Conservation (phyloP, 2,329 filamentous ascomycete species). For the Ophiocordyceps camponoti-saundersi region DNA sequence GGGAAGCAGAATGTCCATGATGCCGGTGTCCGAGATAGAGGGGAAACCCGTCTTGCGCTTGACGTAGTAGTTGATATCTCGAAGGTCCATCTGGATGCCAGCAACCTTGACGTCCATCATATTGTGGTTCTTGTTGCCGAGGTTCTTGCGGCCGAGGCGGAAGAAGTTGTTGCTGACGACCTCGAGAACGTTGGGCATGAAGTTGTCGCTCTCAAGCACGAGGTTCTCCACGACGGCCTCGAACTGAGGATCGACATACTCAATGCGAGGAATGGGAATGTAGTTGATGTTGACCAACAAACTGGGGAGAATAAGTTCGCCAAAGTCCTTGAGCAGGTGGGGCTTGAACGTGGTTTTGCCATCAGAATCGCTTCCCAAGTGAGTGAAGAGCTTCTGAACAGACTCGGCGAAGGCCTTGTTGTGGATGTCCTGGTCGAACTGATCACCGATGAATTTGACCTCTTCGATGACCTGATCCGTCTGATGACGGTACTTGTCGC, state of each 20-base stretch:
- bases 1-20: conserved; percentile 75
- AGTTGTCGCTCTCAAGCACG: conserved; percentile 88
- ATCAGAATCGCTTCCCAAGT: conserved; percentile 73
- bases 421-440: conserved; percentile 77
- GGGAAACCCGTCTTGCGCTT: conserved; percentile 93
- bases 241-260: conserved; percentile 69
- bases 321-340: conserved; percentile 77
- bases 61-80: conserved; percentile 84
- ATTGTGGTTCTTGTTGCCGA: conserved; percentile 67
- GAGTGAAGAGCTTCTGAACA: conserved; percentile 66
- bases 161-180: conserved; percentile 86
- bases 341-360: conserved; percentile 86
- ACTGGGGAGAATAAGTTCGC: conserved; percentile 68
- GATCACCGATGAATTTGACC: conserved; percentile 71
- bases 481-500: conserved; percentile 72
- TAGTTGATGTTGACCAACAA: conserved; percentile 77
- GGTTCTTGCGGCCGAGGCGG: conserved; percentile 82
- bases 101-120: conserved; percentile 68
- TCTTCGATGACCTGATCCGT: conserved; percentile 80
- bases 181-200: conserved; percentile 84
- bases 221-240: conserved; percentile 90
- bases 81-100: conserved; percentile 83
- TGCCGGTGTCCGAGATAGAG: conserved; percentile 67
- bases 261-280: conserved; percentile 83
- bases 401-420: conserved; percentile 68